Base-by-base conservation (phyloP, 495 filamentous ascomycete species). In the Aspergillus sparsus region DNA sequence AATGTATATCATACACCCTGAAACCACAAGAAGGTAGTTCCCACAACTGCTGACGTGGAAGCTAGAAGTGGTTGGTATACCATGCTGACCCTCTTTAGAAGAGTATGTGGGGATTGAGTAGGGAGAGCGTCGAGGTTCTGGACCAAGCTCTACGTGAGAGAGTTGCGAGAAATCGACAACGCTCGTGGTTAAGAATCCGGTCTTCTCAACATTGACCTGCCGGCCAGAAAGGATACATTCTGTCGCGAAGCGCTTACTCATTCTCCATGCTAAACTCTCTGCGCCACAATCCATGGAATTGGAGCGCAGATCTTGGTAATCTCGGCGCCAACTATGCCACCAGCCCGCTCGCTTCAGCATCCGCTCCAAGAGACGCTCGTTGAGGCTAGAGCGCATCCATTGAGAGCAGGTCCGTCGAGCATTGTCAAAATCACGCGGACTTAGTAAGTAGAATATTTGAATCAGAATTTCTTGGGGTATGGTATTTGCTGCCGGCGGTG, bases 301-400 rank as follows among this genome's bases (percentile, higher is more conserved):
- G 34, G 57, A 51, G 35, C 58, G 62, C 46, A 65, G 65, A 41
- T 60, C 67, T 59, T 70, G 61, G 45, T 66, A 66, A 60, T 82
- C 74, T 51, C 68, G 64, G 53, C 69, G 60, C 54, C 76, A 80
- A 36, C 75, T 73, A 69, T 76, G 68, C 75, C 75, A 85, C 82
- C 80, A 90, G n/a, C 81, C 88, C 47, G 78, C 86, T 32, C 76
- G 72, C 61, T 78, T 82, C 35, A 86, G 68, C 82, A 82, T 85
- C 31, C 50, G 63, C 6, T 75, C 69, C 21, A 90, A 72, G 7
- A 90, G 62, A 0, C 62, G 68, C 39, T 66, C 64, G 31, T 87
- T 73, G n/a, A 91, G 71, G 42, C 86, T 85, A 36, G 81, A 79
- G 12, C 80, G 75, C 77, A 88, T 85, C 89, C 87, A 92, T 49